Base-by-base conservation (phyloP, 139 green algal genomes). In the Desmodesmus armatus region DNA sequence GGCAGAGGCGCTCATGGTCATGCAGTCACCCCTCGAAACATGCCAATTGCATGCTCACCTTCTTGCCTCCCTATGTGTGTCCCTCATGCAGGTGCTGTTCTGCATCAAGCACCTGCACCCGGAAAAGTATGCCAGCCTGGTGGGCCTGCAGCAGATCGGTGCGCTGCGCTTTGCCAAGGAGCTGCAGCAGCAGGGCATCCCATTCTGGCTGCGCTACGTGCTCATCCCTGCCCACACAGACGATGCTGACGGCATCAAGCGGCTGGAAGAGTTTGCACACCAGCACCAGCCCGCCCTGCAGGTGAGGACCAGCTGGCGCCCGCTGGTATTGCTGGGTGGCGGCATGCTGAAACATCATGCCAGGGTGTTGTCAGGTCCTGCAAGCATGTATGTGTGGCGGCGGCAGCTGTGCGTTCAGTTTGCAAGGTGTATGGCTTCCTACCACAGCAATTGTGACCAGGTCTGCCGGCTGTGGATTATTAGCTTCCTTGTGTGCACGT, bases 51-150 rank as follows among this genome's bases (percentile, higher is more conserved):
- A 62, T 2, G 21, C 51, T 1, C 21, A 62, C 51, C 19, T 3
- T 62, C 51, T 62, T 62, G 51, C 51, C 29, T 72, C 11, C 3
- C 3, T 72, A 44, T 3, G n/a, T 43, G 15, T 19, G 40, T 31
- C 9, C 40, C 27, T 58, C 23, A 39, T 63, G 58, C 60, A 69
- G 53, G 73, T 92, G 51, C 85, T 96, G 37, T 91, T 95, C 27
- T 96, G 93, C 86, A 89, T 94, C 80, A 96, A 96, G 76, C 73
- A 85, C 78, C 71, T 93, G 23, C 80, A 92, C 74, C 85, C 85
- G 3, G 58, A 66, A 11, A 89, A 89, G 71, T 90, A 90, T 60
- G 19, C 58, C 35, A 35, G 5, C 29, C 51, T 88, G 11, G 85
- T 87, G 65, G 91, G 91, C 23, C 66, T 92, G 63, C 87, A 91